These are phyloP conservation scores for Rutstroemia sp. DNA, from an alignment of 2,329 filamentous ascomycete genomes.

Conservation along the genomic window DNA sequence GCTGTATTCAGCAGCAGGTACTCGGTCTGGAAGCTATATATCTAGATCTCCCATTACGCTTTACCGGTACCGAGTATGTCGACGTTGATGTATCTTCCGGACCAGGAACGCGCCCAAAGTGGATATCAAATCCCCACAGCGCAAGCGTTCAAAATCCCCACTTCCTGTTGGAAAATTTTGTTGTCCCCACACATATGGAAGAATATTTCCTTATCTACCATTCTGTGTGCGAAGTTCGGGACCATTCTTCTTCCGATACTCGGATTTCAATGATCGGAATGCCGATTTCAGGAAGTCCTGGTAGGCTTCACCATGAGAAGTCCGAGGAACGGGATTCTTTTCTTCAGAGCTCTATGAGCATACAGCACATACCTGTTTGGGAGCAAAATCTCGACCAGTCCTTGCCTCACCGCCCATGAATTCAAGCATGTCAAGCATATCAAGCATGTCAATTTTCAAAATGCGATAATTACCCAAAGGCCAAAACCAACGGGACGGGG, in stretches of 20 bases:
- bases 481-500: not conserved
- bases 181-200: not conserved
- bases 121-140: not conserved
- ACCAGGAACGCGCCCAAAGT: not conserved
- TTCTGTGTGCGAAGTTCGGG: not conserved
- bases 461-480: not conserved
- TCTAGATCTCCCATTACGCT: not conserved
- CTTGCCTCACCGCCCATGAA: not conserved
- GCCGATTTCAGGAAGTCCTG: not conserved
- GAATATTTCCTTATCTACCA: not conserved
- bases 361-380: not conserved
- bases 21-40: not conserved
- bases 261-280: not conserved
- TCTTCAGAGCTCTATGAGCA: not conserved
- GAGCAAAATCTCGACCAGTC: too few relatives aligned
- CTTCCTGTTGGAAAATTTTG: not conserved
- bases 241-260: constrained; percentile 1
- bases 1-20: not conserved
- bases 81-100: not conserved
- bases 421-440: not conserved
- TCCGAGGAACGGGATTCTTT: not conserved
- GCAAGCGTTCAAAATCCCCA: not conserved
- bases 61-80: too few relatives aligned
- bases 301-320: not conserved
- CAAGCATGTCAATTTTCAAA: not conserved